Percentiles rank a stretch among this genome's conserved stretches.
Conservation (phyloP, 305 asterid species). For the Lippia alba region DNA sequence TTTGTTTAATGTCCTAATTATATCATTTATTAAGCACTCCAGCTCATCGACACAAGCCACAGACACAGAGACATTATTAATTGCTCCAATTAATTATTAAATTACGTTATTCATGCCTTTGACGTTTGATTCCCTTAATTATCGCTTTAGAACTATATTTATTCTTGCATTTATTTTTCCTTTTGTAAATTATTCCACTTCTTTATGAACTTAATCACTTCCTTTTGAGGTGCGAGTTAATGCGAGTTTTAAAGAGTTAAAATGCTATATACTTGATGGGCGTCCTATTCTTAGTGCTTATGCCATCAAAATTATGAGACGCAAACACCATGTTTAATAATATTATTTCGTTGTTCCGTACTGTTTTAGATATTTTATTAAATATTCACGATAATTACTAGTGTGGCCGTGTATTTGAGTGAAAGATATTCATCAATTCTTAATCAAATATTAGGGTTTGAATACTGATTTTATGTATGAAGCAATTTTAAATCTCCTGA, state of each 20-base stretch:
- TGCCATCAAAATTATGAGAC: too few species aligned
- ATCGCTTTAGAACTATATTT: constrained; percentile 4
- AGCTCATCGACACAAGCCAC: constrained; percentile 27
- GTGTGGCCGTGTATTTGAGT: too few species aligned
- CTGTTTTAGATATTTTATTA: too few species aligned
- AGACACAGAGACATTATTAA: constrained; percentile 13
- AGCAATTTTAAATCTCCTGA: too few species aligned
- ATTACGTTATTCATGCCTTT: constrained; percentile 11
- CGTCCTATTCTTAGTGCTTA: background rate
- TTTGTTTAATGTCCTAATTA: constrained; percentile 26
- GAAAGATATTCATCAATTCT: too few species aligned
- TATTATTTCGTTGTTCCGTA: too few species aligned
- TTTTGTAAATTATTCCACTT: too few species aligned
- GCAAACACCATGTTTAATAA: too few species aligned
- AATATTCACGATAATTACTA: too few species aligned
- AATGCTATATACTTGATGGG: background rate
- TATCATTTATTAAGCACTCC: constrained; percentile 26
- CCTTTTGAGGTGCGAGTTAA: background rate
- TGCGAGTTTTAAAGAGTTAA: background rate
- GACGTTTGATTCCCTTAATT: constrained; percentile 34
- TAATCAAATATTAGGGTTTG: too few species aligned
- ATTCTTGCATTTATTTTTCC: background rate
- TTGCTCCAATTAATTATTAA: background rate
- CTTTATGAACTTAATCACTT: background rate
- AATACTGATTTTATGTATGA: too few species aligned